These are phyloP conservation scores for Aspergillus luchuensis DNA, from an alignment of 2,329 filamentous ascomycete species.

Conservation along the genomic window DNA sequence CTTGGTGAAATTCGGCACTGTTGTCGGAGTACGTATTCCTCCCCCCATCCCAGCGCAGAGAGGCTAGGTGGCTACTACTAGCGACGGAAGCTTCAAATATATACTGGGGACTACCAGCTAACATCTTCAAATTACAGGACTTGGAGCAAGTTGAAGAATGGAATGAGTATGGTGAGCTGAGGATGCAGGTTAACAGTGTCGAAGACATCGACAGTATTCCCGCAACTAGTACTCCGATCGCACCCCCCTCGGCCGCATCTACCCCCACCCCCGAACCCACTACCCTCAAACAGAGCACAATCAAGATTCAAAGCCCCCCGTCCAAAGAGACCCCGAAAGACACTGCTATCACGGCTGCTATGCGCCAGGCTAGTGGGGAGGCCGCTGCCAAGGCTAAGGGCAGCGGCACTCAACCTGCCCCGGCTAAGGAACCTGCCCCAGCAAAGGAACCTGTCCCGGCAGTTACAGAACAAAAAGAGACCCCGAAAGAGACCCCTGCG, in stretches of 20 bases:
- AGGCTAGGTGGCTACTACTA: background rate
- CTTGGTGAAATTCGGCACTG: slow-evolving; percentile 80
- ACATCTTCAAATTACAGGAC: slow-evolving; percentile 60
- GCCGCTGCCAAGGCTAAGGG: slow-evolving; percentile 43
- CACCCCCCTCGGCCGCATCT: slow-evolving; percentile 28
- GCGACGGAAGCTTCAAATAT: background rate
- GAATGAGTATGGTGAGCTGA: slow-evolving; percentile 98
- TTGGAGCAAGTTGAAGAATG: slow-evolving; percentile 94
- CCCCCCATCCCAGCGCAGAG: background rate
- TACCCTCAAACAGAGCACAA: slow-evolving; percentile 38
- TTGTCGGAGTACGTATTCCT: slow-evolving; percentile 72
- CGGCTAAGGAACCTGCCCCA: background rate
- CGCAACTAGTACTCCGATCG: slow-evolving; percentile 31
- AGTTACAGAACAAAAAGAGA: slow-evolving; percentile 21
- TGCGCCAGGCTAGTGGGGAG: slow-evolving; percentile 48
- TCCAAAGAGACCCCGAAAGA: slow-evolving; percentile 41
- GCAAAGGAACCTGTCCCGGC: slow-evolving; percentile 10
- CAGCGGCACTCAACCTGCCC: slow-evolving; percentile 12
- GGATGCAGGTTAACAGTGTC: slow-evolving; percentile 69
- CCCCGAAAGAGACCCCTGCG: slow-evolving; percentile 2
- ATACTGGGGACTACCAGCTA: slow-evolving; percentile 7
- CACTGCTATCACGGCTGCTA: slow-evolving; percentile 40
- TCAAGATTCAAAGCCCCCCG: slow-evolving; percentile 46
- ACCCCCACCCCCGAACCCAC: slow-evolving; percentile 26
- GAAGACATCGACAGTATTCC: slow-evolving; percentile 37